phyloP scores from a whole-genome alignment of 2,329 filamentous ascomycete genomes.

The Penicillium nordicum region DNA sequence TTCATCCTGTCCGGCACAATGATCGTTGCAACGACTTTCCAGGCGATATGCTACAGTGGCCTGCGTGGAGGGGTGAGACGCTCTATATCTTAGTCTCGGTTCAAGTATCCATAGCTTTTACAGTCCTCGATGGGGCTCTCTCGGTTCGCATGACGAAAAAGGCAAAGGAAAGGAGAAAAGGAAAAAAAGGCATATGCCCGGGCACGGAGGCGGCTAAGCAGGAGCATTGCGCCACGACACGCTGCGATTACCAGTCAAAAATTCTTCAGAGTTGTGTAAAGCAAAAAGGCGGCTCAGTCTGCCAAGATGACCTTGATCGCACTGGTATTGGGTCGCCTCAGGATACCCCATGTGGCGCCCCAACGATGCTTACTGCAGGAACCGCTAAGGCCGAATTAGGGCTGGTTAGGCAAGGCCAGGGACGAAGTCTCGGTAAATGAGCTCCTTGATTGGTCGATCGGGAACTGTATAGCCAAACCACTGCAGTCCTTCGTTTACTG shows the following conservation, averaged over 20 bases:
- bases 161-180: background rate
- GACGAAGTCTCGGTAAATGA: constrained; percentile 7
- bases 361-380: constrained; percentile 12
- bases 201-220: constrained; percentile 1
- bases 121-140: background rate
- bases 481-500: background rate
- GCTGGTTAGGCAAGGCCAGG: background rate
- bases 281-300: background rate
- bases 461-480: constrained; percentile 3
- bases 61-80: background rate
- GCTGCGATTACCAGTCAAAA: background rate
- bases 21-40: background rate
- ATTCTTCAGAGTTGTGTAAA: background rate
- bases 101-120: background rate
- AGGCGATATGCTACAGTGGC: background rate
- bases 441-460: constrained; percentile 1
- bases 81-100: background rate
- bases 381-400: background rate
- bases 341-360: constrained; percentile 5
- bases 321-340: constrained; percentile 11
- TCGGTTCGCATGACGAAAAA: background rate
- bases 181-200: background rate
- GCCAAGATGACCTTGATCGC: background rate
- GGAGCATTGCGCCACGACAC: background rate
- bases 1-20: constrained; percentile 7